Percentiles rank a stretch among this genome's conserved stretches.
These are phyloP conservation scores for Nitzschia palea DNA, from an alignment of 108 stramenopile genomes.

Conservation along the genomic window DNA sequence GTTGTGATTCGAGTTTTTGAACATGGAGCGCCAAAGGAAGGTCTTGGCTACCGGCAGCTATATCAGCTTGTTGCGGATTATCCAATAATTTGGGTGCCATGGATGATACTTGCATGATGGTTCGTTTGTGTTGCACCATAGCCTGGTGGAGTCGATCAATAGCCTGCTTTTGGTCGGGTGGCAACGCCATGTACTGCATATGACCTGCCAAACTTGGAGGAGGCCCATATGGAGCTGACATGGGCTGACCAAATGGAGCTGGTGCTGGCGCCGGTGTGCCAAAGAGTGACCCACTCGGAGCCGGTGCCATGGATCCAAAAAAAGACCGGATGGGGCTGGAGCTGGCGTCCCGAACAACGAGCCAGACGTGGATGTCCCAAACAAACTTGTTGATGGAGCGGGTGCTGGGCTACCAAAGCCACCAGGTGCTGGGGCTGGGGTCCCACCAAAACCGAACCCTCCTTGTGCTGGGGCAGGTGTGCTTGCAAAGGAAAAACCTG, in stretches of 20 bases:
- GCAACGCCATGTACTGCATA: conserved; percentile 61
- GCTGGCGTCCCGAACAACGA: conserved; percentile 61
- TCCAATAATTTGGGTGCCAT: conserved; percentile 70
- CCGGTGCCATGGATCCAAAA: conserved; percentile 31
- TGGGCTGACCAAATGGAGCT: conserved; percentile 17
- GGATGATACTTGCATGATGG: conserved; percentile 55
- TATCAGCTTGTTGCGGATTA: conserved; percentile 45
- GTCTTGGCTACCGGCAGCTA: conserved; percentile 35
- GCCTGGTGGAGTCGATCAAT: conserved; percentile 74
- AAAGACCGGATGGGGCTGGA: conserved; percentile 36
- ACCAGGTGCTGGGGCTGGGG: conserved; percentile 45
- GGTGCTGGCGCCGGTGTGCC: conserved; percentile 36
- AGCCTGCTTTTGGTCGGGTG: conserved; percentile 57
- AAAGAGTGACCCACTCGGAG: conserved; percentile 21
- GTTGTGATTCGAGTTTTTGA: conserved; percentile 10
- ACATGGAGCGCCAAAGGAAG: conserved; percentile 11
- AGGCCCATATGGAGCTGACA: conserved; percentile 17
- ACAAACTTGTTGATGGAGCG: conserved; percentile 54
- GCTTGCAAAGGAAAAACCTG: conserved; percentile 33
- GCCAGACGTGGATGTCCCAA: conserved; percentile 64
- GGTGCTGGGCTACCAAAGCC: conserved; percentile 56
- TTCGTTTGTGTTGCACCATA: conserved; percentile 80
- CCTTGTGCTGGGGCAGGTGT: conserved; percentile 52
- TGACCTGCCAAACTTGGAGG: conserved; percentile 52
- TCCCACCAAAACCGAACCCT: conserved; percentile 51